A percentile compares a stretch with the other conserved stretches of the same genome.
Conservation (phyloP, 2,329 filamentous ascomycete species). For the Epicoccum nigrum region DNA sequence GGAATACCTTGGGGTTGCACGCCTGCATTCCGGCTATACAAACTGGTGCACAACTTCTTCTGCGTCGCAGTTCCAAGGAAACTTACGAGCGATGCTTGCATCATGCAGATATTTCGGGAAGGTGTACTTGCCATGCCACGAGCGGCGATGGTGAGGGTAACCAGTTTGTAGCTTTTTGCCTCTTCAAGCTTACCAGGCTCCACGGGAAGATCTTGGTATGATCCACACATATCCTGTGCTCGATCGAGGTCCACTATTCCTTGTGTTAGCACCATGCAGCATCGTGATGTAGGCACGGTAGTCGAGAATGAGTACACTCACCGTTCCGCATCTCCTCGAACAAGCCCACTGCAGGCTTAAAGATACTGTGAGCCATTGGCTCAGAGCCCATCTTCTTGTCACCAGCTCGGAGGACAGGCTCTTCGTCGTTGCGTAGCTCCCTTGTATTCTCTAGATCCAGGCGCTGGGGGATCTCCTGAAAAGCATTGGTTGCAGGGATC, state of each 20-base stretch:
- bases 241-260: neutral
- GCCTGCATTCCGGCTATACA: slow-evolving; percentile 1
- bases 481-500: neutral
- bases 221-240: neutral
- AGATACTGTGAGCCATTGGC: slow-evolving; percentile 13
- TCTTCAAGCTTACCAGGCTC: neutral
- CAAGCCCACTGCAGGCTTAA: slow-evolving; percentile 3
- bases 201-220: slow-evolving; percentile 3
- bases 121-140: neutral
- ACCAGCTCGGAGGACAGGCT: neutral
- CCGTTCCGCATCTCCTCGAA: slow-evolving; percentile 3
- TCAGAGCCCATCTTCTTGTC: slow-evolving; percentile 2
- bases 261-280: neutral
- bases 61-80: neutral
- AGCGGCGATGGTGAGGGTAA: slow-evolving; percentile 2
- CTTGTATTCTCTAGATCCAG: slow-evolving; percentile 20
- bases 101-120: neutral
- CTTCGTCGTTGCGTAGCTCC: slow-evolving; percentile 7
- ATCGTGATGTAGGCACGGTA: no score
- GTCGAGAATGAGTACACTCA: neutral
- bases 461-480: neutral
- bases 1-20: neutral
- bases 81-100: neutral
- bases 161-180: neutral
- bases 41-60: neutral